These are phyloP conservation scores for Yueomyces sinensis DNA, from an alignment of 805 yeast species.

Conservation along the genomic window DNA sequence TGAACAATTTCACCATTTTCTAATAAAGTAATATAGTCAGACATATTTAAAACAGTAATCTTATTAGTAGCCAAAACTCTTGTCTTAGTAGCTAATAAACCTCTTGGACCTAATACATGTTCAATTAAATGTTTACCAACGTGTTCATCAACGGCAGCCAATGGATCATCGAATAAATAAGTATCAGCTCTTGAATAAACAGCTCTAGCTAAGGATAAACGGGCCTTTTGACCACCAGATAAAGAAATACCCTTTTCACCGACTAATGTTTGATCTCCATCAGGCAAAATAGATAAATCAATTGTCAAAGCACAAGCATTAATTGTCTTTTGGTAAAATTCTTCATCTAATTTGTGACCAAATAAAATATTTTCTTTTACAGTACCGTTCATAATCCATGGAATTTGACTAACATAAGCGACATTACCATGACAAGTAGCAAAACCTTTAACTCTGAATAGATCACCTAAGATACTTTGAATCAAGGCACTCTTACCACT, in stretches of 20 bases:
- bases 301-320: constrained; percentile 78
- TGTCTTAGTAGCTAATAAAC: constrained; percentile 62
- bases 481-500: constrained; percentile 78
- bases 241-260: constrained; percentile 96
- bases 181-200: constrained; percentile 91
- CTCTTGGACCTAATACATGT: constrained; percentile 71
- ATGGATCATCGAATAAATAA: constrained; percentile 79
- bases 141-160: constrained; percentile 96
- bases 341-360: constrained; percentile 74
- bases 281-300: constrained; percentile 69
- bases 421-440: constrained; percentile 62
- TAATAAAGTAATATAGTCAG: constrained; percentile 57
- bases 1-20: constrained; percentile 56
- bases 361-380: constrained; percentile 84
- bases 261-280: constrained; percentile 84
- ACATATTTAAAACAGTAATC: constrained; percentile 66
- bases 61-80: constrained; percentile 78
- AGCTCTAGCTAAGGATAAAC: constrained; percentile 88
- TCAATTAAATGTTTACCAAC: constrained; percentile 79
- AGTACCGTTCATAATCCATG: constrained; percentile 96
- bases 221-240: constrained; percentile 96
- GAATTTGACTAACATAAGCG: constrained; percentile 86
- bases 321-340: constrained; percentile 66
- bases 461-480: constrained; percentile 71
- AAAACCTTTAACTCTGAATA: constrained; percentile 61